Evolutionary conservation across 2,329 filamentous ascomycete genomes (phyloP).

Genomic region (Trichoderma sp.): DNA sequence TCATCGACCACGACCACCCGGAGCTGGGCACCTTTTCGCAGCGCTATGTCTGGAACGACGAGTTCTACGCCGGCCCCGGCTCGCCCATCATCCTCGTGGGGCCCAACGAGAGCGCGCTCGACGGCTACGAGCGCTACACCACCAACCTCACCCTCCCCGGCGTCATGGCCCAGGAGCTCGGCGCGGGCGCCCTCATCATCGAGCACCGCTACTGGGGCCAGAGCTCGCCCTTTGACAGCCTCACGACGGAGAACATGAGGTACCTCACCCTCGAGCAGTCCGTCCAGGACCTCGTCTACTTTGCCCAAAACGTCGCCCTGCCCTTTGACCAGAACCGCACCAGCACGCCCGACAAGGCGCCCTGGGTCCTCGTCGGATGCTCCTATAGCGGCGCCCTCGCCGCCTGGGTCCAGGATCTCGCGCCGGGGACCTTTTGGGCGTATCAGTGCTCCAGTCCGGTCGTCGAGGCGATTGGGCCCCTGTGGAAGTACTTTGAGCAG

Average conservation of each 20-base stretch:
- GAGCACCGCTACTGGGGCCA: conserved; percentile 84
- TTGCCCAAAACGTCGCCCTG: conserved; percentile 70
- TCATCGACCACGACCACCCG: conserved; percentile 61
- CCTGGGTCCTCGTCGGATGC: conserved; percentile 77
- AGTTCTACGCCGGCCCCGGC: conserved; percentile 71
- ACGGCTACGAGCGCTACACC: conserved; percentile 62
- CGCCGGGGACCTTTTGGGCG: conserved; percentile 75
- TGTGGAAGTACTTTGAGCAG: conserved; percentile 60
- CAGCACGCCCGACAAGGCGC: conserved; percentile 63
- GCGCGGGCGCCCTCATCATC: conserved; percentile 73
- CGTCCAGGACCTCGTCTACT: conserved; percentile 74
- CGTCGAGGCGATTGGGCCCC: conserved; percentile 72
- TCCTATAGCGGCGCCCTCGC: conserved; percentile 78
- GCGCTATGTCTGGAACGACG: conserved; percentile 79
- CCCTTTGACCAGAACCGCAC: conserved; percentile 65
- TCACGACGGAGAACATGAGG: conserved; percentile 67
- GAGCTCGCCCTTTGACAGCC: conserved; percentile 66
- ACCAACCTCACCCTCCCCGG: conserved; percentile 71
- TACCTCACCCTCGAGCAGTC: conserved; percentile 80
- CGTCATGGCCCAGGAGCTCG: conserved; percentile 65
- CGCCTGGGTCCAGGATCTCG: conserved; percentile 70
- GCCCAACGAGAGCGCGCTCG: conserved; percentile 64
- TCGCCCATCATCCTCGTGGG: conserved; percentile 74
- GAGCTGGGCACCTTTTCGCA: conserved; percentile 64
- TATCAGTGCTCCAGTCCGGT: conserved; percentile 78